Evolutionary conservation across 106 monocot species (phyloP), one percentile per base, ranked within the genome.

Genomic region (Agapanthus africanus): DNA sequence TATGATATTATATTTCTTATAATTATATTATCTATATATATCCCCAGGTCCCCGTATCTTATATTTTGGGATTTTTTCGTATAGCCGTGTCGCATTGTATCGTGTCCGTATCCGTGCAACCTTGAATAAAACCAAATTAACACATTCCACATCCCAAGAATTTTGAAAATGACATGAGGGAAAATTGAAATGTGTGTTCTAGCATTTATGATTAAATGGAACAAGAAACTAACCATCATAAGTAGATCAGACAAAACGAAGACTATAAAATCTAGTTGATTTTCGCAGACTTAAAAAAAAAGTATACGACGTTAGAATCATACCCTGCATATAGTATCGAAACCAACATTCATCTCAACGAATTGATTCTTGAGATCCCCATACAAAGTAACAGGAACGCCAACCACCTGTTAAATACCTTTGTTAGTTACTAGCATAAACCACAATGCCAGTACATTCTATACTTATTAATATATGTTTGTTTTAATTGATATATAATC

Each of bases 281-380:
- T 0, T 0, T 14, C 22, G 5, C 52, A 54, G 26, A 25, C 7
- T 54, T 22, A 54, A 54, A 25, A 54, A 25, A 54, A 21, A 25
- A 25, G 52, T 25, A 21, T 1, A 30, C 31, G 16, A 28, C 56
- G 31, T 6, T 25, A 54, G 56, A 57, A 18, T 7, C 62, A 5
- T 71, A 87, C 86, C 83, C 56, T 80, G 75, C 87, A 84, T 51
- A 84, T 65, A n/a, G 87, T 87, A 62, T 87, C 80, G 75, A 87
- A 87, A 9, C 87, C 87, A 81, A 87, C 87, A 84, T 74, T 59
- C 33, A 83, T 78, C 78, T 87, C 87, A 11, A 87, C 75, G 70
- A 87, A 87, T 41, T 84, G 87, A 70, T 87, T 87, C 75, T 76
- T 84, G 25, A 87, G 65, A 81, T 87, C 87, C n/a, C 83, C 87